phyloP scores from a whole-genome alignment of 2,329 filamentous ascomycete species.

The Arthrobotrys entomopaga region DNA sequence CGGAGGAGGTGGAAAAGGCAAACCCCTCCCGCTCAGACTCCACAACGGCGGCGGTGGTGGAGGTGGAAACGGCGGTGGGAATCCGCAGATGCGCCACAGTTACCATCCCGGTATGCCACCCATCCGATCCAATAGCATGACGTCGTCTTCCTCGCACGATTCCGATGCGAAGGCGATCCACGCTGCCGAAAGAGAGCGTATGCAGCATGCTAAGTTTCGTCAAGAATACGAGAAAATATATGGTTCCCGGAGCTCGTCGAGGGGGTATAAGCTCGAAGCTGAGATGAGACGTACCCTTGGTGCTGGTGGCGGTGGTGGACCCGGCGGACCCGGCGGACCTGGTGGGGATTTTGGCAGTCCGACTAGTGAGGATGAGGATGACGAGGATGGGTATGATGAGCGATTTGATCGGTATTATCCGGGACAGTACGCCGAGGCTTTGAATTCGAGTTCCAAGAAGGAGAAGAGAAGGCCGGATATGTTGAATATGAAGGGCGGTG shows the following conservation, averaged over 20 bases:
- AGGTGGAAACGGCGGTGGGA: slow-evolving; percentile 36
- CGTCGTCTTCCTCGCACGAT: slow-evolving; percentile 51
- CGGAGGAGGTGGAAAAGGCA: slow-evolving; percentile 19
- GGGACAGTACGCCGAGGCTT: slow-evolving; percentile 42
- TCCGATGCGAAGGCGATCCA: slow-evolving; percentile 52
- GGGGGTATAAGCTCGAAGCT: slow-evolving; percentile 48
- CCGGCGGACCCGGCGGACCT: too few relatives aligned
- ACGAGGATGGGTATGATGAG: slow-evolving; percentile 46
- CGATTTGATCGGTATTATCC: slow-evolving; percentile 53
- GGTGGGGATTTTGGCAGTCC: slow-evolving; percentile 41
- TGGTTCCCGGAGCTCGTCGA: slow-evolving; percentile 42
- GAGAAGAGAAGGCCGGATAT: slow-evolving; percentile 52
- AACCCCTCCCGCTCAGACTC: slow-evolving; percentile 42
- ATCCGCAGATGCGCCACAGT: slow-evolving; percentile 50
- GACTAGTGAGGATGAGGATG: slow-evolving; percentile 50
- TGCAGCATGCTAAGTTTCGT: slow-evolving; percentile 52
- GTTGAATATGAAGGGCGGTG: slow-evolving; percentile 52
- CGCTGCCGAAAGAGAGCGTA: slow-evolving; percentile 49
- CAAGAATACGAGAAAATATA: slow-evolving; percentile 54
- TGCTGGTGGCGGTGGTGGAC: background rate
- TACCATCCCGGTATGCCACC: slow-evolving; percentile 55
- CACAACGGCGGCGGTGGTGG: slow-evolving; percentile 24
- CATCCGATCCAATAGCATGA: slow-evolving; percentile 54
- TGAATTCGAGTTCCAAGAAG: slow-evolving; percentile 44
- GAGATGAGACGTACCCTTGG: slow-evolving; percentile 53